Percentiles rank a stretch among this genome's conserved stretches.
These are phyloP conservation scores for Rhodomyrtus psidioides DNA, from an alignment of 441 rosid genomes.

Conservation along the genomic window DNA sequence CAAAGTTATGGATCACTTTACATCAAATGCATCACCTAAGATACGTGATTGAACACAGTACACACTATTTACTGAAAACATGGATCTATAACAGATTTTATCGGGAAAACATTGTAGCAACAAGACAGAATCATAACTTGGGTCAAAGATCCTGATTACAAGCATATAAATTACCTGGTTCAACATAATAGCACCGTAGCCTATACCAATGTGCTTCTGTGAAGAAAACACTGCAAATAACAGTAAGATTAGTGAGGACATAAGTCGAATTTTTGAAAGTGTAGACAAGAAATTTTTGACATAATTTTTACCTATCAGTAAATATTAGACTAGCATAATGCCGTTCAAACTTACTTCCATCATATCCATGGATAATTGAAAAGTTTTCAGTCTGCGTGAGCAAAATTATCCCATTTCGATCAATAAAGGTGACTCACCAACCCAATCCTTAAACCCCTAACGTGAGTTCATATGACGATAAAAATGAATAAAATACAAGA, in stretches of 20 bases:
- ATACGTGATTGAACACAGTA: conserved; percentile 50
- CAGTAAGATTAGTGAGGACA: too few species aligned
- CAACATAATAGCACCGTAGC: conserved; percentile 45
- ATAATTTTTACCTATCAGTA: too few species aligned
- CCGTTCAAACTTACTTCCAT: too few species aligned
- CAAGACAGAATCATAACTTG: not conserved
- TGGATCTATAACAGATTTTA: not conserved
- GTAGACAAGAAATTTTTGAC: too few species aligned
- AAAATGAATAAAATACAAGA: not conserved
- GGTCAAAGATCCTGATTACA: conserved; percentile 10
- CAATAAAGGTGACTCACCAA: not conserved
- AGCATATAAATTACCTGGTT: conserved; percentile 37
- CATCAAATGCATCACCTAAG: conserved; percentile 34
- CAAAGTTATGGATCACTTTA: too few species aligned
- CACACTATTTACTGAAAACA: conserved; percentile 14
- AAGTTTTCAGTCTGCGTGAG: conserved; percentile 54
- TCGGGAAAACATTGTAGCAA: not conserved
- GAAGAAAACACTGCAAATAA: too few species aligned
- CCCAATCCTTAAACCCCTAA: not conserved
- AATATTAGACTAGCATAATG: too few species aligned
- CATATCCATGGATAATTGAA: conserved; percentile 66
- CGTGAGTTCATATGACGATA: not conserved
- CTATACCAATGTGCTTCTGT: conserved; percentile 14
- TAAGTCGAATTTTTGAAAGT: too few species aligned
- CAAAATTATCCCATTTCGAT: not conserved